Percentiles rank a stretch among this genome's conserved stretches.
Conservation (phyloP, 1,284 basidiomycete species). For the Coniferiporia sulphurascens region DNA sequence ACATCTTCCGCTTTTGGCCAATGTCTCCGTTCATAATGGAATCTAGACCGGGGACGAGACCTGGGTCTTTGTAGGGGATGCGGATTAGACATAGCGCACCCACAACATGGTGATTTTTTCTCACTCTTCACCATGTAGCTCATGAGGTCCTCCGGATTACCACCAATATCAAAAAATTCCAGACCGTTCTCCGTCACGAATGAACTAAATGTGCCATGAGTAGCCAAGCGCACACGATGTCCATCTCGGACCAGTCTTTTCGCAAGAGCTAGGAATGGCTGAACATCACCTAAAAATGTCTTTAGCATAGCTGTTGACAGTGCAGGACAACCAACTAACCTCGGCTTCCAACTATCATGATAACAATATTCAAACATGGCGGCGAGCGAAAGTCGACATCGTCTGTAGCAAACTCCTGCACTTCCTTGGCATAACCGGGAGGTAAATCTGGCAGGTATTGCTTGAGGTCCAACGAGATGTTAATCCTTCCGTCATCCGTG, state of each 20-base stretch:
- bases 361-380: conserved; percentile 51
- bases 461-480: conserved; percentile 42
- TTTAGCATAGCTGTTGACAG: background rate
- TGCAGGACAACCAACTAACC: conserved; percentile 32
- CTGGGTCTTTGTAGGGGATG: conserved; percentile 37
- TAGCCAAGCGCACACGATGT: conserved; percentile 62
- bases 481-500: conserved; percentile 36
- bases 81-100: background rate
- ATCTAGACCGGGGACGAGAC: conserved; percentile 46
- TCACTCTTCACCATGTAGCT: conserved; percentile 55
- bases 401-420: conserved; percentile 49
- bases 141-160: conserved; percentile 57
- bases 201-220: conserved; percentile 56
- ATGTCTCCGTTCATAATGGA: conserved; percentile 47
- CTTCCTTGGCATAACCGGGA: conserved; percentile 38
- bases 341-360: conserved; percentile 61
- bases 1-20: conserved; percentile 42
- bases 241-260: conserved; percentile 47
- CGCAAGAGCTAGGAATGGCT: conserved; percentile 64
- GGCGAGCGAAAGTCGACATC: conserved; percentile 31
- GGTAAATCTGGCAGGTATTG: conserved; percentile 46
- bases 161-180: conserved; percentile 56
- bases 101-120: conserved; percentile 13
- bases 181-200: conserved; percentile 49
- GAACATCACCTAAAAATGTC: conserved; percentile 53